Evolutionary conservation across 73 alveolate species (phyloP).

Genomic region (Tetrahymena elliotti): DNA sequence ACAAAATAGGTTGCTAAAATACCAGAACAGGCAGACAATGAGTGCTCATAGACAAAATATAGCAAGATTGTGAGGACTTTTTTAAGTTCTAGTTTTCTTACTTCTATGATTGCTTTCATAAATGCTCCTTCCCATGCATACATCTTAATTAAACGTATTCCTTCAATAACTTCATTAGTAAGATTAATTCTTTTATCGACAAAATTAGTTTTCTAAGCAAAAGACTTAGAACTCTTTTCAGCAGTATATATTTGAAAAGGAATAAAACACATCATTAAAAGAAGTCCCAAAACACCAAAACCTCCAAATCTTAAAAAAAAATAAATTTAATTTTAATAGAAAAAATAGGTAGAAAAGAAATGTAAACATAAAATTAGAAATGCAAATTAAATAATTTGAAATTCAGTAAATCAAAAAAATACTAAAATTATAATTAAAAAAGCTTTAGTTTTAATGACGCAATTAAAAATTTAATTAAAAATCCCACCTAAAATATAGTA

Average conservation of each 20-base stretch:
- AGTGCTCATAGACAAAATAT: not conserved
- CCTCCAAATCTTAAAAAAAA: not conserved
- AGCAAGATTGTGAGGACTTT: not conserved
- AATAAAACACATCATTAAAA: not conserved
- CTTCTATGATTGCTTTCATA: not conserved
- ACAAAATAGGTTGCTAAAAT: not conserved
- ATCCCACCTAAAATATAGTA: conserved; percentile 5
- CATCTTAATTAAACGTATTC: conserved; percentile 33
- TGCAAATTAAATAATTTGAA: not conserved
- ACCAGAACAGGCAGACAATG: not conserved
- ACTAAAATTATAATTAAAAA: no score
- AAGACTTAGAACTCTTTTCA: not conserved
- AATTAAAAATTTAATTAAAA: no score
- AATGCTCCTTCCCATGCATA: conserved; percentile 18
- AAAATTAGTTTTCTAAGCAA: not conserved
- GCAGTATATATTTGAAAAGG: not conserved
- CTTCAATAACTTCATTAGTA: conserved; percentile 23
- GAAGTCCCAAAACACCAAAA: not conserved
- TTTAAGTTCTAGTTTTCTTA: conserved; percentile 2
- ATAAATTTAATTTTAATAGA: not conserved
- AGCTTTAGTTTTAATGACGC: no score
- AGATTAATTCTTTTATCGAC: conserved; percentile 15
- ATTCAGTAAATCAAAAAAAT: not conserved
- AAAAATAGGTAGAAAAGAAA: no score
- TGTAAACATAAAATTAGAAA: not conserved